Evolutionary conservation across 306 rosid species (phyloP).

Genomic region (Casuarina cunninghamiana): DNA sequence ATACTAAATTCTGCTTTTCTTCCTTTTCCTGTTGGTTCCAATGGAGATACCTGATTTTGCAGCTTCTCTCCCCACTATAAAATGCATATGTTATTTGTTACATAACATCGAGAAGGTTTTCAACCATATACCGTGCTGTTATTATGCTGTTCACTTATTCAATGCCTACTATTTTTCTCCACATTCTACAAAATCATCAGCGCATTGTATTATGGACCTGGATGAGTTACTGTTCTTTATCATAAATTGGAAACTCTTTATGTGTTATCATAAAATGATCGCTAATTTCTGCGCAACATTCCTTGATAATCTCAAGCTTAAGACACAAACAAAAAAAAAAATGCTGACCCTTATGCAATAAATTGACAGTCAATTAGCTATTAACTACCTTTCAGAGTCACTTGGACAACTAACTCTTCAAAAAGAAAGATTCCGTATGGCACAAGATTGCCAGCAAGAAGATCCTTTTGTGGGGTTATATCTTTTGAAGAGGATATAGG

Average conservation of each 20-base stretch:
- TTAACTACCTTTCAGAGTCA: background rate
- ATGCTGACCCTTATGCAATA: background rate
- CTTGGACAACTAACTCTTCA: background rate
- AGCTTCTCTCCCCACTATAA: background rate
- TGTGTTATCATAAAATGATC: background rate
- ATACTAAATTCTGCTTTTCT: background rate
- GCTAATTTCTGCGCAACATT: background rate
- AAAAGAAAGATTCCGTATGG: background rate
- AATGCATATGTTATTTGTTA: background rate
- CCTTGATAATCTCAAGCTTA: conserved; percentile 1
- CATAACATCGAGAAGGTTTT: background rate
- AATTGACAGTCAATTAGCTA: background rate
- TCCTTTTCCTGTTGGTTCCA: background rate
- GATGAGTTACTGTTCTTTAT: background rate
- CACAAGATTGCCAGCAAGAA: background rate
- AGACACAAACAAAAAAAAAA: no score
- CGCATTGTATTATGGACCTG: background rate
- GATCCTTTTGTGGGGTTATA: background rate
- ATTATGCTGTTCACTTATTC: background rate
- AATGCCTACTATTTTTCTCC: background rate
- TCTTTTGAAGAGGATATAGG: background rate
- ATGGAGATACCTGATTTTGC: background rate
- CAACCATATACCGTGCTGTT: background rate
- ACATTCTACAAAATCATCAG: background rate
- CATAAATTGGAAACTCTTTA: background rate